These are phyloP conservation scores for Penicillium verhagenii DNA, from an alignment of 495 filamentous ascomycete species.

Conservation along the genomic window DNA sequence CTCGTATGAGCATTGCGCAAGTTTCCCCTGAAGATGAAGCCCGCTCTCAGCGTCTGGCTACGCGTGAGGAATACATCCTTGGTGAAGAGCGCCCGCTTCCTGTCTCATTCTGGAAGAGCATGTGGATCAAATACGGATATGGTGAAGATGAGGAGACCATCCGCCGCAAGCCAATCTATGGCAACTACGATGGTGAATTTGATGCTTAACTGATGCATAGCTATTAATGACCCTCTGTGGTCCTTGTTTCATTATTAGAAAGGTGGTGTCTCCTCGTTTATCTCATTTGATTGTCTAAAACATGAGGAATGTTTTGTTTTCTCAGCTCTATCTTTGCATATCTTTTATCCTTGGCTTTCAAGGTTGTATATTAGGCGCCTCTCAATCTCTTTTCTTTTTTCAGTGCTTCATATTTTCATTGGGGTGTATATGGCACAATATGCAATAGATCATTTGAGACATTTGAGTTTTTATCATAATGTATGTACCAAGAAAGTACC, in stretches of 20 bases:
- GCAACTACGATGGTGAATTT: constrained; percentile 40
- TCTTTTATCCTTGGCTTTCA: constrained; percentile 26
- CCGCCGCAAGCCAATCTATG: constrained; percentile 40
- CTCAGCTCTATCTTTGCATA: constrained; percentile 20
- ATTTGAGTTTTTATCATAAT: too few relatives aligned
- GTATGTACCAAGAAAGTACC: neutral
- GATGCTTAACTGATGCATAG: constrained; percentile 19
- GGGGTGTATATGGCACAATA: constrained; percentile 17
- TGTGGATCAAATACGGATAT: constrained; percentile 48
- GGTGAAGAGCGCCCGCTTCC: constrained; percentile 46
- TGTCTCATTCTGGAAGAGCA: constrained; percentile 41
- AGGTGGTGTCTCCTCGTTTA: constrained; percentile 19
- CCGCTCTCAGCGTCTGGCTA: constrained; percentile 58
- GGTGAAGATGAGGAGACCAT: constrained; percentile 45
- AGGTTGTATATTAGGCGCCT: constrained; percentile 35
- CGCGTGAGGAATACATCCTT: constrained; percentile 65
- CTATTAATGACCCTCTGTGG: neutral
- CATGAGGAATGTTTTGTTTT: constrained; percentile 11
- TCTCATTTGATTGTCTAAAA: too few relatives aligned
- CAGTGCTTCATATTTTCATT: too few relatives aligned
- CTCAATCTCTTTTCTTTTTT: constrained; percentile 6
- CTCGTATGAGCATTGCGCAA: constrained; percentile 78
- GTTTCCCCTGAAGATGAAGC: constrained; percentile 62
- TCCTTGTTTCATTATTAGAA: constrained; percentile 13
- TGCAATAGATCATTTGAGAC: neutral